Conservation (phyloP, 176 grass and related monocot species). For the Musa itinerans region DNA sequence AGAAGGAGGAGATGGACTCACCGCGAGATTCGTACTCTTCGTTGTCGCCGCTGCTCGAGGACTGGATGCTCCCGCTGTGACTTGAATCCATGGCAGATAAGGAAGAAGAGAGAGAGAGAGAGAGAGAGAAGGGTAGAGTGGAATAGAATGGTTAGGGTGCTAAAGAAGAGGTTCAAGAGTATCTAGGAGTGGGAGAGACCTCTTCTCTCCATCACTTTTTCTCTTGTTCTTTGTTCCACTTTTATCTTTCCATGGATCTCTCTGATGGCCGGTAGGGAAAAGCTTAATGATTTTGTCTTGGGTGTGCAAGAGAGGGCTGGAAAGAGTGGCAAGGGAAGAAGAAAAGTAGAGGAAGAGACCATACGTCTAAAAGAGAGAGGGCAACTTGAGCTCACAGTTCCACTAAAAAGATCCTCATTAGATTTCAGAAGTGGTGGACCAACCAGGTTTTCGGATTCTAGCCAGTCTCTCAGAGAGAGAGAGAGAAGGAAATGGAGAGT, state of each 20-base stretch:
- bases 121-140: background rate
- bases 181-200: background rate
- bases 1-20: slow-evolving; percentile 30
- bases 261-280: background rate
- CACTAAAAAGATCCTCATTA: slow-evolving; percentile 7
- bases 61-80: slow-evolving; percentile 73
- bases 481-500: background rate
- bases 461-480: background rate
- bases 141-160: slow-evolving; percentile 15
- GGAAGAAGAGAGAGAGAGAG: background rate
- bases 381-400: slow-evolving; percentile 14
- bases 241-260: slow-evolving; percentile 3
- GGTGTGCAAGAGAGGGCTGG: background rate
- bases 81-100: slow-evolving; percentile 59
- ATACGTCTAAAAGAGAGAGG: slow-evolving; percentile 1
- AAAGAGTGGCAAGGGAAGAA: slow-evolving; percentile 1
- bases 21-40: slow-evolving; percentile 40
- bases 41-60: slow-evolving; percentile 49
- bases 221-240: background rate
- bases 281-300: background rate
- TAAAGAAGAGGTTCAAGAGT: slow-evolving; percentile 7
- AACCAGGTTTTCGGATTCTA: background rate
- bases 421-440: background rate
- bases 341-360: background rate
- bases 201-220: background rate